phyloP scores from a whole-genome alignment of 2,329 filamentous ascomycete species.

The Lecanoromycetidae sp. region DNA sequence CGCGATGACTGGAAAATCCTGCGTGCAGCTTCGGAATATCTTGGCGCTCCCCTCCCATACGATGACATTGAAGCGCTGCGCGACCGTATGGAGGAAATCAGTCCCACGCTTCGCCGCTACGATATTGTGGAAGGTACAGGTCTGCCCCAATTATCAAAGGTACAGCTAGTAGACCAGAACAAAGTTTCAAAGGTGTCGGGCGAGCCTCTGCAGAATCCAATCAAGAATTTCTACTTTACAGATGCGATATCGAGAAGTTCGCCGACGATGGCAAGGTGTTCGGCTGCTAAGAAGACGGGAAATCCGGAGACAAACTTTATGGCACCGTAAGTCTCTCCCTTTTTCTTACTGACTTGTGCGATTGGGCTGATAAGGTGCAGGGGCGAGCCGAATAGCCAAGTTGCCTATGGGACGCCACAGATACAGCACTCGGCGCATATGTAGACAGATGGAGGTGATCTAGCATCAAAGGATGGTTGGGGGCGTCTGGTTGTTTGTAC shows the following conservation, averaged over 20 bases:
- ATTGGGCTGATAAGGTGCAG: not conserved
- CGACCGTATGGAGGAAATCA: constrained; percentile 91
- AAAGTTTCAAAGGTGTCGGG: constrained; percentile 67
- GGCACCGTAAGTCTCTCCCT: constrained; percentile 38
- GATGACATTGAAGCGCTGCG: constrained; percentile 82
- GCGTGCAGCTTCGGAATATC: constrained; percentile 80
- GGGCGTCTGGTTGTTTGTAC: too few species aligned
- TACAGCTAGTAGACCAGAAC: constrained; percentile 92
- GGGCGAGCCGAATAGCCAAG: constrained; percentile 38
- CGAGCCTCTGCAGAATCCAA: constrained; percentile 66
- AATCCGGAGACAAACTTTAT: constrained; percentile 70
- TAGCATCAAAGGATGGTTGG: too few species aligned
- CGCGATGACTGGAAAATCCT: constrained; percentile 99
- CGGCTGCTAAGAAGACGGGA: constrained; percentile 73
- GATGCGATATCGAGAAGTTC: constrained; percentile 95
- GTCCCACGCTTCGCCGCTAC: constrained; percentile 76
- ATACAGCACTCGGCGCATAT: constrained; percentile 6
- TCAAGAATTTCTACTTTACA: constrained; percentile 97
- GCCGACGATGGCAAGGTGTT: constrained; percentile 96
- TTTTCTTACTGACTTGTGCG: not conserved
- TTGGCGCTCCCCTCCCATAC: constrained; percentile 76
- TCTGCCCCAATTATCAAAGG: constrained; percentile 66
- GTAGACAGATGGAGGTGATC: too few species aligned
- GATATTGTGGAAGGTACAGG: constrained; percentile 78
- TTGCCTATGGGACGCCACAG: constrained; percentile 14